These are phyloP conservation scores for Lenwebbia sp. DNA, from an alignment of 345 rosid genomes.

Conservation along the genomic window DNA sequence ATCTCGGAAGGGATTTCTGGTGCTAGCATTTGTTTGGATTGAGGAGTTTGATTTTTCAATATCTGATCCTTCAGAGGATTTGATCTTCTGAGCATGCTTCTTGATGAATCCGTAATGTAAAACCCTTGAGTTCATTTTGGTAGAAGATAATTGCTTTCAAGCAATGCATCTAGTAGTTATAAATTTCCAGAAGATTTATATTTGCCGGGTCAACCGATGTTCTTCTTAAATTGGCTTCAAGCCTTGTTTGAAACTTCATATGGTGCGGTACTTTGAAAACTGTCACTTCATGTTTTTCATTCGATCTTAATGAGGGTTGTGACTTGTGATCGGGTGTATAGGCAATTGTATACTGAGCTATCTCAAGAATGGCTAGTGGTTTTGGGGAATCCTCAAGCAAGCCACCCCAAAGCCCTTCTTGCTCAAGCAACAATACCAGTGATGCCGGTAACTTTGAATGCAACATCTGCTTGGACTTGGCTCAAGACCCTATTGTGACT, in stretches of 20 bases:
- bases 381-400: slow-evolving; percentile 57
- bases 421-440: slow-evolving; percentile 40
- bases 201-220: neutral
- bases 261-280: neutral
- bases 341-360: neutral
- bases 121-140: neutral
- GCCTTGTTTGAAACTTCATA: neutral
- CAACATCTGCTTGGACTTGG: slow-evolving; percentile 97
- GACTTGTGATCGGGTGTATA: neutral
- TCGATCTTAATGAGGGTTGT: neutral
- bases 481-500: slow-evolving; percentile 98
- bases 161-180: neutral
- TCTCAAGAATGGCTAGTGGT: slow-evolving; percentile 39
- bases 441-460: slow-evolving; percentile 80
- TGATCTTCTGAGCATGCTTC: neutral
- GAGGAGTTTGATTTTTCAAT: neutral
- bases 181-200: neutral
- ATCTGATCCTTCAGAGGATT: neutral
- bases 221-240: neutral
- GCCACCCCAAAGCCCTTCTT: slow-evolving; percentile 53
- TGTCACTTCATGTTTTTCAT: neutral
- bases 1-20: neutral
- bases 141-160: neutral
- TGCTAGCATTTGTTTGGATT: neutral
- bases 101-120: neutral